Percentiles rank a stretch among this genome's conserved stretches.
phyloP scores from a whole-genome alignment of 2,329 filamentous ascomycete genomes.

The Trichoderma harzianum region DNA sequence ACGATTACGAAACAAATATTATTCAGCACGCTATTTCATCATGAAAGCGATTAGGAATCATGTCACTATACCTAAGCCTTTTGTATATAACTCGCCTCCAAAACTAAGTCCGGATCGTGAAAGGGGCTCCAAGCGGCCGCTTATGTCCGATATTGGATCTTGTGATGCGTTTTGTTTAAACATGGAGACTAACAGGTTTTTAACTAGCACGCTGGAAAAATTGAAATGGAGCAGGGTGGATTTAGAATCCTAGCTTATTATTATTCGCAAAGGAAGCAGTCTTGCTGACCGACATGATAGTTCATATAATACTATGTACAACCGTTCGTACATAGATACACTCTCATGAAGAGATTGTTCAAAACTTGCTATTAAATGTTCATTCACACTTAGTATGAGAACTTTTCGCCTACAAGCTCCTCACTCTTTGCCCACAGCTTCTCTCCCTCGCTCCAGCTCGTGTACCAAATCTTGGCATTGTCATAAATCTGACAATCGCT shows the following conservation, averaged over 20 bases:
- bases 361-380: background rate
- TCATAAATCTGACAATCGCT: background rate
- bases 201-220: background rate
- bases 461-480: background rate
- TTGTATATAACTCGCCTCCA: background rate
- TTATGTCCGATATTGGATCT: background rate
- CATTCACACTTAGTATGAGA: background rate
- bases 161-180: background rate
- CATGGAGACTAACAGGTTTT: background rate
- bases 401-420: background rate
- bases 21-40: background rate
- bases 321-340: background rate
- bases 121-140: background rate
- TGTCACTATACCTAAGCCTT: background rate
- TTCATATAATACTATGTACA: background rate
- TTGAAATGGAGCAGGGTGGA: background rate
- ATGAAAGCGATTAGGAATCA: background rate
- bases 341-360: background rate
- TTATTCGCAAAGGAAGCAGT: background rate
- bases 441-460: conserved; percentile 2
- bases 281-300: background rate
- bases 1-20: background rate
- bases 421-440: conserved; percentile 9
- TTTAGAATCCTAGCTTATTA: background rate
- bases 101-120: background rate